These are phyloP conservation scores for Grosmannia clavigera DNA, from an alignment of 2,329 filamentous ascomycete species.

Conservation along the genomic window DNA sequence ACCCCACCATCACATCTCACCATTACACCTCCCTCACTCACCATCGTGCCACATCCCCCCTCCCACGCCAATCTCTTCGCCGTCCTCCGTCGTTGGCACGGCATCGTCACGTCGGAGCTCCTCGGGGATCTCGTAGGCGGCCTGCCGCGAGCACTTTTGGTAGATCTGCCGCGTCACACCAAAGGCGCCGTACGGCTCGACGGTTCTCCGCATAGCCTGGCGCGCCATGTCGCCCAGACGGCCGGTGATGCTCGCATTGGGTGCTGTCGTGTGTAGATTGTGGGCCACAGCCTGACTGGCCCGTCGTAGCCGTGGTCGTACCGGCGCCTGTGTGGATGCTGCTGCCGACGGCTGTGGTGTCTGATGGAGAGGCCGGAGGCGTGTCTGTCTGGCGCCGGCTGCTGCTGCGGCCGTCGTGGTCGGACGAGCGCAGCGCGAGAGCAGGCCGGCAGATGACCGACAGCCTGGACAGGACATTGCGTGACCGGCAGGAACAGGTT, in stretches of 20 bases:
- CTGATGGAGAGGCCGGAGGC: constrained; percentile 1
- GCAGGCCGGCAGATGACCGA: constrained; percentile 28
- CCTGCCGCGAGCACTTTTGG: constrained; percentile 59
- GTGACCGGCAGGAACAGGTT: not conserved
- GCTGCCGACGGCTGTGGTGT: not conserved
- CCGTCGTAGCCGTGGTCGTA: not conserved
- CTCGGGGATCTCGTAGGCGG: constrained; percentile 64
- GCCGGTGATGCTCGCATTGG: constrained; percentile 4
- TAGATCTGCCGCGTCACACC: constrained; percentile 68
- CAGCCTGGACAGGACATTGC: constrained; percentile 39
- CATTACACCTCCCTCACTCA: constrained; percentile 26
- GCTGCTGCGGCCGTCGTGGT: not conserved
- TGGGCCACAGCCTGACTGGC: not conserved
- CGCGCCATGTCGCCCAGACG: constrained; percentile 12
- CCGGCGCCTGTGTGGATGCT: not conserved
- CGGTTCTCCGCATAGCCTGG: constrained; percentile 10
- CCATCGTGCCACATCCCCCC: constrained; percentile 72
- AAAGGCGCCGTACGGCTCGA: constrained; percentile 56
- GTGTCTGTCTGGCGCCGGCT: not conserved
- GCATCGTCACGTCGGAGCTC: constrained; percentile 51
- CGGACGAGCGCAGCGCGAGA: constrained; percentile 19
- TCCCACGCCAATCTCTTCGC: constrained; percentile 70
- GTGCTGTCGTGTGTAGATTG: constrained; percentile 6
- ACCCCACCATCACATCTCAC: too few relatives aligned
- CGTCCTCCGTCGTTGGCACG: constrained; percentile 59